phyloP scores from a whole-genome alignment of 1,284 basidiomycete genomes.

The Fomitopsis betulina region DNA sequence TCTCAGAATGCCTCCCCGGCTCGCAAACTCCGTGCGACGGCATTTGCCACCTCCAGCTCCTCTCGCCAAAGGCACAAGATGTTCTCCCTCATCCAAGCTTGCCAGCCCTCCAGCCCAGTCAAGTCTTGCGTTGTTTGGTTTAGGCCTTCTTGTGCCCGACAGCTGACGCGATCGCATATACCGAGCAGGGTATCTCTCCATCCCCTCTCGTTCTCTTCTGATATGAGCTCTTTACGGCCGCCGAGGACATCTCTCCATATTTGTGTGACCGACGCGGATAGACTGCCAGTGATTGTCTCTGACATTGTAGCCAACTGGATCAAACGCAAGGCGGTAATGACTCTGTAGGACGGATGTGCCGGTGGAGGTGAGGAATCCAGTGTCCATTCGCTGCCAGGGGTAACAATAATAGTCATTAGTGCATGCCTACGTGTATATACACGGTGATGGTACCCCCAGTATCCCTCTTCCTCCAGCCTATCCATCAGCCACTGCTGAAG shows the following conservation, averaged over 20 bases:
- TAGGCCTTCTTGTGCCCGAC: conserved; percentile 25
- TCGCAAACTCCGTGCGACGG: conserved; percentile 34
- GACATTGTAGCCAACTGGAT: conserved; percentile 36
- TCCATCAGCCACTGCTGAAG: conserved; percentile 39
- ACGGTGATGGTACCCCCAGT: conserved; percentile 62
- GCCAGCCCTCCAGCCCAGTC: conserved; percentile 20
- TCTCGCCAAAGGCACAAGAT: conserved; percentile 38
- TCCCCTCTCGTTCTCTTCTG: conserved; percentile 41
- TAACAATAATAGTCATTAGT: conserved; percentile 9
- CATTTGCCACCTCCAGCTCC: conserved; percentile 48
- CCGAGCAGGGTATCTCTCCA: conserved; percentile 31
- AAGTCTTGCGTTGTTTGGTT: conserved; percentile 1
- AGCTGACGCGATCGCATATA: conserved; percentile 33
- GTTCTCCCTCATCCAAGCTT: conserved; percentile 28
- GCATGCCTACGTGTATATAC: background rate
- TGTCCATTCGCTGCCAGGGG: conserved; percentile 63
- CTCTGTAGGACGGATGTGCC: conserved; percentile 72
- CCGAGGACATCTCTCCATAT: conserved; percentile 53
- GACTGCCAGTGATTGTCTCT: conserved; percentile 2
- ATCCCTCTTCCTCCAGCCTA: conserved; percentile 53
- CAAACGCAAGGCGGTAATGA: conserved; percentile 68
- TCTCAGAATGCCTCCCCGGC: conserved; percentile 23
- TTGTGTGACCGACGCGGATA: conserved; percentile 28
- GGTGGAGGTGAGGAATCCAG: conserved; percentile 53
- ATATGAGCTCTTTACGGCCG: conserved; percentile 40